Conservation (phyloP, 768 basidiomycete genomes). For the Sarcodon aspratus region DNA sequence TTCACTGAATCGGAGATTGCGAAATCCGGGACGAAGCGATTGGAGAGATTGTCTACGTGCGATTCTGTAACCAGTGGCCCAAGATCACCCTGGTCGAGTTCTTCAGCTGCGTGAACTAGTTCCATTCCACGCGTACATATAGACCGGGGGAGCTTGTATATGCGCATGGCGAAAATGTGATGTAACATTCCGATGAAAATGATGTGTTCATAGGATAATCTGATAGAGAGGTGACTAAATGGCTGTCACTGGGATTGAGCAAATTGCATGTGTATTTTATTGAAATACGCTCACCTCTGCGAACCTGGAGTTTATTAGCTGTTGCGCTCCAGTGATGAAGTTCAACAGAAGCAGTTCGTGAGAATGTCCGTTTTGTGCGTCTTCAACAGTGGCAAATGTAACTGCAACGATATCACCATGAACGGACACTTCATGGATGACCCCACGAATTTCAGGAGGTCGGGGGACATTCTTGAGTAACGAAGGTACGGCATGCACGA, state of each 20-base stretch:
- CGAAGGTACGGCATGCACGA: background rate
- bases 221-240: constrained; percentile 21
- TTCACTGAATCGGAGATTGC: background rate
- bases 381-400: constrained; percentile 1
- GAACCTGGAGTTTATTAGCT: constrained; percentile 2
- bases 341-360: constrained; percentile 5
- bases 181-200: constrained; percentile 19
- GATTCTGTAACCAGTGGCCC: constrained; percentile 10
- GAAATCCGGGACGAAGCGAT: background rate
- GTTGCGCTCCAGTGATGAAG: background rate
- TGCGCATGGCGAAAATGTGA: constrained; percentile 17
- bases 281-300: background rate
- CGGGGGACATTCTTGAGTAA: background rate
- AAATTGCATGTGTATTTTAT: background rate
- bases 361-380: background rate
- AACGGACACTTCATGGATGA: constrained; percentile 4
- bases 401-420: constrained; percentile 4
- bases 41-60: background rate
- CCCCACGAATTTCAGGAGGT: background rate
- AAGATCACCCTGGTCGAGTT: constrained; percentile 8
- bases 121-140: background rate
- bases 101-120: background rate
- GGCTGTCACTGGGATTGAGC: constrained; percentile 8
- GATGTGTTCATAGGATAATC: constrained; percentile 18
- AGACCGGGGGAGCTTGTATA: constrained; percentile 18